A percentile compares a stretch with the other conserved stretches of the same genome.
These are phyloP conservation scores for Fusarium vanettenii DNA, from an alignment of 2,329 filamentous ascomycete species.

Conservation along the genomic window DNA sequence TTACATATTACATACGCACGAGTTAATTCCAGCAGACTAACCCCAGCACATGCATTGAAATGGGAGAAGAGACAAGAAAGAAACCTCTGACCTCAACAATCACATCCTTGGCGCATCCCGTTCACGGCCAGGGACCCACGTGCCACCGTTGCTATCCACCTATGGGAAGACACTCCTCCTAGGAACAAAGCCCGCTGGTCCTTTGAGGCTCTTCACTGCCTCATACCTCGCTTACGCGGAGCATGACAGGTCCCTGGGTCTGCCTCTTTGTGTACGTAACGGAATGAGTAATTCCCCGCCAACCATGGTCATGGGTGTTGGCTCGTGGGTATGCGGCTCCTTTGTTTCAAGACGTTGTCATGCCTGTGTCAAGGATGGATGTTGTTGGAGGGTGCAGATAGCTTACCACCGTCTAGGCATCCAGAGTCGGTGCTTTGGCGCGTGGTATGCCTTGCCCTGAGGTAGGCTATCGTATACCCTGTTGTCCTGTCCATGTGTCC, in stretches of 20 bases:
- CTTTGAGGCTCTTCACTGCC: not conserved
- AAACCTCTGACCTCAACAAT: not conserved
- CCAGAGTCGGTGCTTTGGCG: not conserved
- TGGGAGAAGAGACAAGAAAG: not conserved
- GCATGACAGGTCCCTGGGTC: not conserved
- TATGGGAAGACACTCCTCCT: not conserved
- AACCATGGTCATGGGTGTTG: not conserved
- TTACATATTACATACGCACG: not conserved
- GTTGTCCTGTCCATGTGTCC: not conserved
- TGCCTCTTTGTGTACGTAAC: conserved; percentile 1
- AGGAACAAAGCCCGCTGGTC: not conserved
- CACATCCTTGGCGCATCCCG: not conserved
- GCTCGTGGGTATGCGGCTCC: conserved; percentile 4
- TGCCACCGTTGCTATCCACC: not conserved
- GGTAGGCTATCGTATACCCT: not conserved
- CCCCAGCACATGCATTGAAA: not conserved
- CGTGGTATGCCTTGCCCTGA: not conserved
- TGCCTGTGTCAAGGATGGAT: not conserved
- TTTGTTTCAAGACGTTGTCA: not conserved
- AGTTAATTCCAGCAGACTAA: not conserved
- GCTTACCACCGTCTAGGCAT: not conserved
- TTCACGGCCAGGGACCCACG: not conserved
- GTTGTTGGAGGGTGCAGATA: not conserved
- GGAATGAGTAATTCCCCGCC: not conserved
- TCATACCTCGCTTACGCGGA: conserved; percentile 1